These are phyloP conservation scores for Glomus cerebriforme DNA, from an alignment of 192 early-diverging fungal genomes.

Conservation along the genomic window DNA sequence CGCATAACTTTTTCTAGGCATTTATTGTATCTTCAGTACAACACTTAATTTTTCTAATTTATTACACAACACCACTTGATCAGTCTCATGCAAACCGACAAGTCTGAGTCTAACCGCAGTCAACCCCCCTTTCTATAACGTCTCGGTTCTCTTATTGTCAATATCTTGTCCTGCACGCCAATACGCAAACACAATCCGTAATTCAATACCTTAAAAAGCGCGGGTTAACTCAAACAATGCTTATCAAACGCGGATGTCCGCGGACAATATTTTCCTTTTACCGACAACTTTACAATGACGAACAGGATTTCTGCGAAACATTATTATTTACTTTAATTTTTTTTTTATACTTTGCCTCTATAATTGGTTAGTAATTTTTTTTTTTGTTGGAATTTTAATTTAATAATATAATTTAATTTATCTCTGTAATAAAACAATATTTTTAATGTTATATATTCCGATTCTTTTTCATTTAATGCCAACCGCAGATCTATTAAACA, in stretches of 20 bases:
- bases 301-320: neutral
- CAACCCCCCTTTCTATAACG: neutral
- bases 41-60: neutral
- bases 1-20: neutral
- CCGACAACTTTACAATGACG: too few relatives aligned
- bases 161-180: neutral
- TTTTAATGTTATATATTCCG: neutral
- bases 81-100: neutral
- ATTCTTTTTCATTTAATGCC: neutral
- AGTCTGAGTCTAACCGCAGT: neutral
- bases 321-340: neutral
- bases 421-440: neutral
- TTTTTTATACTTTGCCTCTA: neutral
- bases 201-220: neutral
- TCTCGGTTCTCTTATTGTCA: neutral
- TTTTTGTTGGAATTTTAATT: neutral
- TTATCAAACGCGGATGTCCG: too few relatives aligned
- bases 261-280: too few relatives aligned
- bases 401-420: neutral
- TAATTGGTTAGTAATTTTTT: neutral
- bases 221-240: neutral
- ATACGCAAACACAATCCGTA: neutral
- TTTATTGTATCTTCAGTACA: neutral
- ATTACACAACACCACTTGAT: neutral
- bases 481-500: neutral